These are phyloP conservation scores for Vaccinium vitisidaea DNA, from an alignment of 148 eudicot genomes.

Conservation along the genomic window DNA sequence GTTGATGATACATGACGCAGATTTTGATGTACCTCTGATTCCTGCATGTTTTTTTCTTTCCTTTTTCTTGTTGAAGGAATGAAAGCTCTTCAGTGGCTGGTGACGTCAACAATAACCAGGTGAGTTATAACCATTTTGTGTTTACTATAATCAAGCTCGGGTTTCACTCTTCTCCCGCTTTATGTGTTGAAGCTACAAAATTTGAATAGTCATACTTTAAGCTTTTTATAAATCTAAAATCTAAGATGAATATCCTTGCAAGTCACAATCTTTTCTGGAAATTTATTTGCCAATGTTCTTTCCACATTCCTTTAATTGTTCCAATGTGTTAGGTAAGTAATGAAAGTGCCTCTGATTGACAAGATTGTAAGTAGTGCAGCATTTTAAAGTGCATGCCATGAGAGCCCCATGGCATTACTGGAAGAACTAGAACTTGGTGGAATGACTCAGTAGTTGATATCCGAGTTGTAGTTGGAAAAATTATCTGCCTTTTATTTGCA, in stretches of 20 bases:
- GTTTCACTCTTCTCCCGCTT: neutral
- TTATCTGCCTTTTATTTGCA: neutral
- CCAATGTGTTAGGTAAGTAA: neutral
- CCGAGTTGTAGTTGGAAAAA: neutral
- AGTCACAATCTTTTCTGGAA: neutral
- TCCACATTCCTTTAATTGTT: neutral
- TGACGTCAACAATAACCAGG: slow-evolving; percentile 62
- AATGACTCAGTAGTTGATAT: neutral
- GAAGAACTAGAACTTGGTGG: neutral
- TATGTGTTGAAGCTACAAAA: no score
- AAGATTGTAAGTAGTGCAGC: neutral
- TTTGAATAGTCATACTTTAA: neutral
- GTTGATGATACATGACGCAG: neutral
- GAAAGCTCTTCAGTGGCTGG: slow-evolving; percentile 48
- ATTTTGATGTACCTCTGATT: slow-evolving; percentile 11
- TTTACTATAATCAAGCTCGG: neutral
- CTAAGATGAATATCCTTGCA: neutral
- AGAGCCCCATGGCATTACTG: neutral
- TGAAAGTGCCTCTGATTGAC: neutral
- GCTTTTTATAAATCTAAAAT: neutral
- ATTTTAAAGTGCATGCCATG: neutral
- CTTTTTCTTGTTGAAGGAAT: slow-evolving; percentile 43
- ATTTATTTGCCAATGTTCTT: neutral
- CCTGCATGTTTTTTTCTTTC: neutral
- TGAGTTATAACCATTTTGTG: slow-evolving; percentile 8